phyloP scores from a whole-genome alignment of 495 filamentous ascomycete genomes.

The Penicillium fimorum region DNA sequence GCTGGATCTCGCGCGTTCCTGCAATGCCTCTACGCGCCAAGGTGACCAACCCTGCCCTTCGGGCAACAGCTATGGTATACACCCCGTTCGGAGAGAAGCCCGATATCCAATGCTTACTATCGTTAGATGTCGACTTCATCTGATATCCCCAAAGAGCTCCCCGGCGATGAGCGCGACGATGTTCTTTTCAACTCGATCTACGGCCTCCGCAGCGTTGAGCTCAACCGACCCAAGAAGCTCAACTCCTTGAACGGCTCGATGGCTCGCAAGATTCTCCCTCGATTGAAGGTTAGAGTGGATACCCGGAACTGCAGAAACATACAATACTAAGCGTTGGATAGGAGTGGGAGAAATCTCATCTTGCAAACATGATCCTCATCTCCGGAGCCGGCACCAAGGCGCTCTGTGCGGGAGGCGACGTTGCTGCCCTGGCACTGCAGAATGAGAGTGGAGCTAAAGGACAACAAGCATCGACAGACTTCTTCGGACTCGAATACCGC shows the following conservation, averaged over 20 bases:
- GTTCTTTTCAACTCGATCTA: conserved; percentile 86
- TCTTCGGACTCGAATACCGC: conserved; percentile 89
- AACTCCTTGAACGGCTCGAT: conserved; percentile 93
- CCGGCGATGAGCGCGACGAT: conserved; percentile 78
- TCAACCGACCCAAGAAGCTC: conserved; percentile 86
- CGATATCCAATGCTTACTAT: conserved; percentile 7
- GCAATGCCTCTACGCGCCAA: conserved; percentile 88
- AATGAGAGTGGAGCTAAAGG: conserved; percentile 69
- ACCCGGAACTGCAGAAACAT: not conserved
- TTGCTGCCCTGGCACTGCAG: conserved; percentile 67
- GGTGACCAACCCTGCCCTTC: conserved; percentile 61
- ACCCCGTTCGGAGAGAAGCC: conserved; percentile 5
- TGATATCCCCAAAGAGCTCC: conserved; percentile 50
- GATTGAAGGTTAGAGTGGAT: conserved; percentile 57
- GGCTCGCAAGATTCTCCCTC: conserved; percentile 84
- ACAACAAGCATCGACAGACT: conserved; percentile 67
- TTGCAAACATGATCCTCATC: conserved; percentile 90
- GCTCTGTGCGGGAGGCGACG: conserved; percentile 93
- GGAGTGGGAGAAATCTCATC: conserved; percentile 91
- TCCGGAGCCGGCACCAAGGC: conserved; percentile 82
- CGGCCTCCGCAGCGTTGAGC: conserved; percentile 87
- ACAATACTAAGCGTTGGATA: conserved; percentile 31
- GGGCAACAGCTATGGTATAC: conserved; percentile 46
- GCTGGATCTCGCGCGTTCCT: conserved; percentile 53
- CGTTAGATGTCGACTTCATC: conserved; percentile 58